These are phyloP conservation scores for Thalassiosira profunda DNA, from an alignment of 108 stramenopile species.

Conservation along the genomic window DNA sequence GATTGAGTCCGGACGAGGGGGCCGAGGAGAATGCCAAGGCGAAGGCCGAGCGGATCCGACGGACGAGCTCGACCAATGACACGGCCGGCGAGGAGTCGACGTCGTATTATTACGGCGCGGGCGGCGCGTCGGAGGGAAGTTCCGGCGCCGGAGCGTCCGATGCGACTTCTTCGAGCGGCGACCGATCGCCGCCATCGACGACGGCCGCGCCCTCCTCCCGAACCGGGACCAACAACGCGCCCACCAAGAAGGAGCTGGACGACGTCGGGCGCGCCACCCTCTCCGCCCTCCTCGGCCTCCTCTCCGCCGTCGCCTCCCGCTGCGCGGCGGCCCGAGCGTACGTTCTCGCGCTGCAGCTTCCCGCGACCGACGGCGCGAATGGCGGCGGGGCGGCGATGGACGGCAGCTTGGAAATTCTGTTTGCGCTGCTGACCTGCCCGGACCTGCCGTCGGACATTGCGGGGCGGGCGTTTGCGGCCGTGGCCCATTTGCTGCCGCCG, in stretches of 20 bases:
- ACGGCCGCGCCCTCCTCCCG: conserved; percentile 25
- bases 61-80: conserved; percentile 18
- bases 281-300: conserved; percentile 55
- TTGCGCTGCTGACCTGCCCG: conserved; percentile 62
- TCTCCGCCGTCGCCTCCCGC: conserved; percentile 66
- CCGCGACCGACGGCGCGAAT: conserved; percentile 20
- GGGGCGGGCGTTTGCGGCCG: conserved; percentile 72
- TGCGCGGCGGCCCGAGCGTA: conserved; percentile 46
- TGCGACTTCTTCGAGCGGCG: not conserved
- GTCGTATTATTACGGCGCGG: conserved; percentile 78
- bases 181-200: not conserved
- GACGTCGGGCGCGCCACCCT: conserved; percentile 47
- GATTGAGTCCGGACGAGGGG: conserved; percentile 52
- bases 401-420: conserved; percentile 67
- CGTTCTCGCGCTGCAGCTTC: conserved; percentile 58
- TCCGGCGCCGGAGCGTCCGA: not conserved
- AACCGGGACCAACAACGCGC: conserved; percentile 14
- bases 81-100: conserved; percentile 38
- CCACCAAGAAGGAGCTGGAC: conserved; percentile 65
- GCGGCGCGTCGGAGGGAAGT: conserved; percentile 16
- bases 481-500: conserved; percentile 75
- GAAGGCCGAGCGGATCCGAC: conserved; percentile 22
- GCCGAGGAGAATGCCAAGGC: conserved; percentile 27
- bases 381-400: conserved; percentile 41
- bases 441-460: conserved; percentile 60